A percentile compares a stretch with the other conserved stretches of the same genome.
Evolutionary conservation across 2,329 filamentous ascomycete genomes (phyloP).

Genomic region (Eurotiales sp.): DNA sequence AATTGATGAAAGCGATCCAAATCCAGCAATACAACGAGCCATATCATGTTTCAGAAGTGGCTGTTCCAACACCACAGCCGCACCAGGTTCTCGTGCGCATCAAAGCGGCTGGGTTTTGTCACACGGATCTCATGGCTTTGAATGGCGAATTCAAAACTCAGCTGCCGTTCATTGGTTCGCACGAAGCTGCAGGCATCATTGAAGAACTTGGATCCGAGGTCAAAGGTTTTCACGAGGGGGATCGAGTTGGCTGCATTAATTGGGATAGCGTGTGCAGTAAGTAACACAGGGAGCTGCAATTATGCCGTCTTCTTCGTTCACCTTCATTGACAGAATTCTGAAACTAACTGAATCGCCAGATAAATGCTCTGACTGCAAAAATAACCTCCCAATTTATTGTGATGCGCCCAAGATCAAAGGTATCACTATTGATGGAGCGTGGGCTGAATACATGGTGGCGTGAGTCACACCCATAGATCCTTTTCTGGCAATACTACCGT

Average conservation of each 20-base stretch:
- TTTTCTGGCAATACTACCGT: not conserved
- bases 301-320: no score
- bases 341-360: no score
- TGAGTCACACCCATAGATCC: not conserved
- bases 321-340: constrained; percentile 33
- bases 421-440: constrained; percentile 48
- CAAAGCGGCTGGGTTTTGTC: constrained; percentile 59
- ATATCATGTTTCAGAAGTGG: constrained; percentile 51
- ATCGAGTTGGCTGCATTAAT: constrained; percentile 56
- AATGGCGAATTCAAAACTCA: constrained; percentile 46
- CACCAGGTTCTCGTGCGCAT: constrained; percentile 59
- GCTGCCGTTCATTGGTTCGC: constrained; percentile 54
- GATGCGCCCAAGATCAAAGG: constrained; percentile 44
- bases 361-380: constrained; percentile 41
- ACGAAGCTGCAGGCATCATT: constrained; percentile 57
- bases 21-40: constrained; percentile 43
- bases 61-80: constrained; percentile 46
- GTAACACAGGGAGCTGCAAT: no score
- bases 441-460: constrained; percentile 55
- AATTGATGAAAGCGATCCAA: constrained; percentile 15
- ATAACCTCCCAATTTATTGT: constrained; percentile 13
- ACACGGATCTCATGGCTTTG: constrained; percentile 58
- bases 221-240: constrained; percentile 45
- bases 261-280: constrained; percentile 51
- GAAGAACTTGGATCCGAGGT: constrained; percentile 44